Percentiles rank a stretch among this genome's conserved stretches.
These are phyloP conservation scores for Rubia balearica DNA, from an alignment of 305 asterid species.

Conservation along the genomic window DNA sequence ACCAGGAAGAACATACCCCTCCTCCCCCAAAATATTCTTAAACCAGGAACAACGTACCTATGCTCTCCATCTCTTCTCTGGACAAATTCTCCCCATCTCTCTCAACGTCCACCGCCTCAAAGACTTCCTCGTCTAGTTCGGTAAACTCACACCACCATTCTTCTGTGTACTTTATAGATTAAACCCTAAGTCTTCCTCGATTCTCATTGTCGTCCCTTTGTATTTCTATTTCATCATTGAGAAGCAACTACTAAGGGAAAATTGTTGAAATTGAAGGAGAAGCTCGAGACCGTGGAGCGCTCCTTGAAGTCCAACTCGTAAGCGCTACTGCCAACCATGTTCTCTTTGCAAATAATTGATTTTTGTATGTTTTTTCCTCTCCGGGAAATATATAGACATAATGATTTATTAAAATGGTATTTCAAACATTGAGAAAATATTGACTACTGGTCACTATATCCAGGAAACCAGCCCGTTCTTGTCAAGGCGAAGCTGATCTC, in stretches of 20 bases:
- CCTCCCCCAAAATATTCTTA: too few species aligned
- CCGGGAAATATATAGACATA: not conserved
- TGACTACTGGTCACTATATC: too few species aligned
- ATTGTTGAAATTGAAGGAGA: constrained; percentile 63
- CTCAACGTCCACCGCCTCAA: constrained; percentile 84
- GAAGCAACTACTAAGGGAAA: constrained; percentile 37
- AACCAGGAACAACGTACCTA: too few species aligned
- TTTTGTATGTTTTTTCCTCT: not conserved
- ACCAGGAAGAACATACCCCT: too few species aligned
- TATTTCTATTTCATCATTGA: constrained; percentile 7
- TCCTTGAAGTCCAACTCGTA: too few species aligned
- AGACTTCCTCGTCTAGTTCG: constrained; percentile 91
- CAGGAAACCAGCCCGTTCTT: too few species aligned
- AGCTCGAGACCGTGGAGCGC: constrained; percentile 78
- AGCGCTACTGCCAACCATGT: too few species aligned
- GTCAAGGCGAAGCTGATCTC: too few species aligned
- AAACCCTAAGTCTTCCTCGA: not conserved
- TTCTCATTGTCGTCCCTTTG: constrained; percentile 11
- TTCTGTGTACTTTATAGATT: not conserved
- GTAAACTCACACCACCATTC: constrained; percentile 21
- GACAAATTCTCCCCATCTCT: constrained; percentile 76
- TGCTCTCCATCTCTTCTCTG: too few species aligned
- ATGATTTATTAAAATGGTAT: not conserved
- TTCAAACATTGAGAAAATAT: too few species aligned
- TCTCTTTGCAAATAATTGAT: constrained; percentile 15